Percentiles rank a stretch among this genome's conserved stretches.
These are phyloP conservation scores for Magnolia changhungtana DNA, from an alignment of 164 flowering plant genomes.

Conservation along the genomic window DNA sequence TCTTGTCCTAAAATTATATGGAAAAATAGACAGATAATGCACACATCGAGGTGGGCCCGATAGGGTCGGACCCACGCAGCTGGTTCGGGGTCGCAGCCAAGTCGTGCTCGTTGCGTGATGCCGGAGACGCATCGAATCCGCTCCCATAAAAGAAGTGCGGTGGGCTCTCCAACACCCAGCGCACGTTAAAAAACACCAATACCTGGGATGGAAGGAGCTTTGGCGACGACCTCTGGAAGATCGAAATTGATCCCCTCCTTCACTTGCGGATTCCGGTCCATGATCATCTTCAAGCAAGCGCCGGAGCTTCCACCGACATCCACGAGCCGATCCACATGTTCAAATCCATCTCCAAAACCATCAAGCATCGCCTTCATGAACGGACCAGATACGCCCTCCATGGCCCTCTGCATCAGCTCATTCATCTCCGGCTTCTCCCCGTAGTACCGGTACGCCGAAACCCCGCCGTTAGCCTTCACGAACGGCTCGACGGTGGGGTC, in stretches of 20 bases:
- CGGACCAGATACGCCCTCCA: constrained; percentile 77
- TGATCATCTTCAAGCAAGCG: constrained; percentile 65
- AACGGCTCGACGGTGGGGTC: constrained; percentile 57
- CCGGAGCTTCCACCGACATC: constrained; percentile 88
- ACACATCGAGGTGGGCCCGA: not conserved
- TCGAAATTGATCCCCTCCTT: constrained; percentile 70
- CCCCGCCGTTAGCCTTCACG: constrained; percentile 54
- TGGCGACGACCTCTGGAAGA: constrained; percentile 69
- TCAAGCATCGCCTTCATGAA: constrained; percentile 63
- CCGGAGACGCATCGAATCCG: no score
- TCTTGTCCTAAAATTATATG: no score
- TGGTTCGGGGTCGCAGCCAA: not conserved
- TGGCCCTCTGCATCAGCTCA: constrained; percentile 66
- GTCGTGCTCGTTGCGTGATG: not conserved
- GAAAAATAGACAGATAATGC: no score
- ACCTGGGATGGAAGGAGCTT: constrained; percentile 58
- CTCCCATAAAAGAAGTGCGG: no score
- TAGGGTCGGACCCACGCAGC: not conserved
- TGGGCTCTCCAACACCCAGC: no score
- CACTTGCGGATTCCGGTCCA: constrained; percentile 30
- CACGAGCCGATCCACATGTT: constrained; percentile 43
- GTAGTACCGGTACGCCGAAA: constrained; percentile 51
- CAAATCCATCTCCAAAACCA: constrained; percentile 53
- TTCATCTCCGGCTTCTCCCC: constrained; percentile 65
- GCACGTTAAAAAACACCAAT: not conserved